phyloP scores from a whole-genome alignment of 2,329 filamentous ascomycete genomes.

The Trichoderma oligosporum region DNA sequence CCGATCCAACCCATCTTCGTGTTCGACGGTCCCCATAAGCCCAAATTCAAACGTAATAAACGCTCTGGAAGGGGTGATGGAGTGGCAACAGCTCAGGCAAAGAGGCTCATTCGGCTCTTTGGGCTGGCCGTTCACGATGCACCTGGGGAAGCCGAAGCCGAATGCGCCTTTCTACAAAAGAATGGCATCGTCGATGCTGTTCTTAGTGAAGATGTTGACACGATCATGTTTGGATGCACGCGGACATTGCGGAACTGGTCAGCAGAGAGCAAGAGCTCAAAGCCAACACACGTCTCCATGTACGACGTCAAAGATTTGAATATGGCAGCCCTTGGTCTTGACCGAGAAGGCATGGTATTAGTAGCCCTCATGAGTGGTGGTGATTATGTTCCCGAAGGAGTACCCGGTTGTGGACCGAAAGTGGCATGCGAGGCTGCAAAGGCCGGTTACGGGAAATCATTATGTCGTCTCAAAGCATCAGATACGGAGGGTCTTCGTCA shows the following conservation, averaged over 20 bases:
- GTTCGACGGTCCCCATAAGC: conserved; percentile 83
- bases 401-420: conserved; percentile 83
- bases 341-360: conserved; percentile 85
- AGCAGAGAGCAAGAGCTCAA: conserved; percentile 62
- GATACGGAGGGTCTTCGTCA: conserved; percentile 56
- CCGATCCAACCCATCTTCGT: conserved; percentile 87
- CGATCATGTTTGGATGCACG: conserved; percentile 91
- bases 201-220: conserved; percentile 93
- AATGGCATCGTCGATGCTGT: conserved; percentile 87
- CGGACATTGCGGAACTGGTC: conserved; percentile 79
- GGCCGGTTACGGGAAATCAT: conserved; percentile 75
- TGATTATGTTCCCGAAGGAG: conserved; percentile 85
- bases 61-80: conserved; percentile 61
- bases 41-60: conserved; percentile 84
- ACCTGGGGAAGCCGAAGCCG: conserved; percentile 92
- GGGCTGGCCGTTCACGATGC: conserved; percentile 81
- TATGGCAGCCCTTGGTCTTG: conserved; percentile 57
- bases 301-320: conserved; percentile 62
- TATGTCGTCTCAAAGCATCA: conserved; percentile 62
- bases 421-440: conserved; percentile 84
- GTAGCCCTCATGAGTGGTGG: conserved; percentile 94
- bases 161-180: conserved; percentile 82
- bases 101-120: conserved; percentile 78
- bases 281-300: conserved; percentile 81
- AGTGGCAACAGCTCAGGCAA: conserved; percentile 71